Conservation (phyloP, 2,329 filamentous ascomycete genomes). For the Aspergillus neoniger region DNA sequence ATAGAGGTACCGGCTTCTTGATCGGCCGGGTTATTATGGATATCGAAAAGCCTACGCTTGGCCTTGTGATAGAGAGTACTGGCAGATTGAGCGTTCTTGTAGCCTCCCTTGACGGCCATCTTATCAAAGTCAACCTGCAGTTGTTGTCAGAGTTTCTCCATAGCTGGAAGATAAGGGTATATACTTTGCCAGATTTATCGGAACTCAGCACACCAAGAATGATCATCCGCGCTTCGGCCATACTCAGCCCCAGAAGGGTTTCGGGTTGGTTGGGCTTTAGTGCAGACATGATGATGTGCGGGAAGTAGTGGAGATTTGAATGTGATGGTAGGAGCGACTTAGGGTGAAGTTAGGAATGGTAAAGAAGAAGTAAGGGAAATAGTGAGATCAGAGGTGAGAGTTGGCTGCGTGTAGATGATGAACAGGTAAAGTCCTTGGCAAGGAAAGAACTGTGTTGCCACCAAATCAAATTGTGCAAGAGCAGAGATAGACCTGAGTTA, state of each 20-base stretch:
- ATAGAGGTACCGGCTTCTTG: neutral
- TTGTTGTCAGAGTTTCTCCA: constrained; percentile 2
- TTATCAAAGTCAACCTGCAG: constrained; percentile 43
- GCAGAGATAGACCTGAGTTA: neutral
- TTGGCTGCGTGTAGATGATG: neutral
- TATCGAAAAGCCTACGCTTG: constrained; percentile 40
- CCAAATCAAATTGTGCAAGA: neutral
- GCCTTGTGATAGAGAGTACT: constrained; percentile 37
- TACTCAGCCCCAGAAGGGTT: constrained; percentile 19
- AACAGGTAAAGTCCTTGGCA: neutral
- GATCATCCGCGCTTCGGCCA: constrained; percentile 22
- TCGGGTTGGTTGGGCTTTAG: constrained; percentile 19
- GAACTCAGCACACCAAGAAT: constrained; percentile 21
- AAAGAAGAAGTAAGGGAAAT: neutral
- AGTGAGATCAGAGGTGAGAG: constrained; percentile 10
- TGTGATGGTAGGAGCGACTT: neutral
- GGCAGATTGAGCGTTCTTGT: constrained; percentile 41
- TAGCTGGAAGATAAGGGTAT: neutral
- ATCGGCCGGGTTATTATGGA: too few relatives aligned
- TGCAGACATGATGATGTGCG: constrained; percentile 16
- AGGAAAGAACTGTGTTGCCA: neutral
- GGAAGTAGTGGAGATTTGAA: neutral
- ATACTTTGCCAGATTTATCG: constrained; percentile 21
- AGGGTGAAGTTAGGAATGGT: neutral
- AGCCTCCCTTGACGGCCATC: constrained; percentile 37